These are phyloP conservation scores for Mortierella sp. DNA, from an alignment of 371 early-diverging fungal species.

Conservation along the genomic window DNA sequence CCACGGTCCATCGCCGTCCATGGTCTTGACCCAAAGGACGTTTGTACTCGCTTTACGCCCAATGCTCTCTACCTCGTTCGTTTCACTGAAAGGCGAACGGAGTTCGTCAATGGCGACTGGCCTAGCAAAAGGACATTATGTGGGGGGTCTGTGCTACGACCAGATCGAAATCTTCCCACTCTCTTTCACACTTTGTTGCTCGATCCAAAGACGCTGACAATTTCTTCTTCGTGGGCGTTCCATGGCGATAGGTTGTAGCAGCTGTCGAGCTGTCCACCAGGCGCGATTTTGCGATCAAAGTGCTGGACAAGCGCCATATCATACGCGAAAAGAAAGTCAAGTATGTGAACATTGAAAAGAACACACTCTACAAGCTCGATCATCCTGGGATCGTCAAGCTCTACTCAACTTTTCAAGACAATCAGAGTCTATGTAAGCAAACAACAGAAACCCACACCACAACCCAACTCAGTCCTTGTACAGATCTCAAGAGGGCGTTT, in stretches of 20 bases:
- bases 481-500: not conserved
- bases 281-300: slow-evolving; percentile 89
- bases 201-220: not conserved
- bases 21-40: not conserved
- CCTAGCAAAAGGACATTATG: not conserved
- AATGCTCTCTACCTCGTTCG: slow-evolving; percentile 11
- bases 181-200: not conserved
- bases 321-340: slow-evolving; percentile 94
- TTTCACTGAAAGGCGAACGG: not conserved
- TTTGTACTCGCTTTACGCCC: slow-evolving; percentile 29
- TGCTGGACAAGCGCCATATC: slow-evolving; percentile 93
- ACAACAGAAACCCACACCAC: not conserved
- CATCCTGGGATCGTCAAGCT: slow-evolving; percentile 93
- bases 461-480: not conserved
- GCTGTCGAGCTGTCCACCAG: slow-evolving; percentile 74
- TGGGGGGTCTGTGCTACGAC: slow-evolving; percentile 12
- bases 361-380: slow-evolving; percentile 82
- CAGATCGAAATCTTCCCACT: not conserved
- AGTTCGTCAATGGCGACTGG: not conserved
- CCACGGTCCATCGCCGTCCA: not conserved
- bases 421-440: slow-evolving; percentile 80
- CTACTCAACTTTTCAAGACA: slow-evolving; percentile 95
- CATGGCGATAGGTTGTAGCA: slow-evolving; percentile 65
- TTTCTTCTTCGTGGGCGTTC: not conserved
- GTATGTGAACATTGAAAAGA: slow-evolving; percentile 94